A percentile compares a stretch with the other conserved stretches of the same genome.
Conservation (phyloP, 2,329 filamentous ascomycete species). For the Neodidymelliopsis sp. region DNA sequence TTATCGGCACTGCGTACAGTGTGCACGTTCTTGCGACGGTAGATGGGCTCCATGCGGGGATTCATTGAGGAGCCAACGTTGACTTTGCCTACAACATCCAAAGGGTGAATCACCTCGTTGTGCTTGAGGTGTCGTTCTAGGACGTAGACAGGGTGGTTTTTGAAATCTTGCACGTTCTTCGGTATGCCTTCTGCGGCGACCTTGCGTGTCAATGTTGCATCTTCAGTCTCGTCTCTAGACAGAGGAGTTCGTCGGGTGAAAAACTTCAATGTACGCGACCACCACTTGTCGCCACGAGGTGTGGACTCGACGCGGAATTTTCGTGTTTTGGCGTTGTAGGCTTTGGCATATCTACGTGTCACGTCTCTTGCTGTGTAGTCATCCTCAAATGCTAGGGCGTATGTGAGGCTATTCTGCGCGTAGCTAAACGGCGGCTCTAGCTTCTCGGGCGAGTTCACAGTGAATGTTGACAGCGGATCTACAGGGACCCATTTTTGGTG, state of each 20-base stretch:
- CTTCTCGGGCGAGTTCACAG: conserved; percentile 75
- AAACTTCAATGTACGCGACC: conserved; percentile 57
- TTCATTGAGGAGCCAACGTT: conserved; percentile 67
- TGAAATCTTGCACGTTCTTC: conserved; percentile 84
- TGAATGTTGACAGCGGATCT: conserved; percentile 82
- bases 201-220: conserved; percentile 74
- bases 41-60: conserved; percentile 76
- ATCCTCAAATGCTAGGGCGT: conserved; percentile 84
- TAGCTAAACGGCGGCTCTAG: conserved; percentile 87
- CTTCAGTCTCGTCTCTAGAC: conserved; percentile 84
- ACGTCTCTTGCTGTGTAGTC: conserved; percentile 83
- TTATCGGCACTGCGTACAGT: conserved; percentile 79
- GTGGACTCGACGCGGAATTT: conserved; percentile 78
- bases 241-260: conserved; percentile 45
- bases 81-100: conserved; percentile 78
- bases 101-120: conserved; percentile 82
- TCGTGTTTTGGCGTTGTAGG: conserved; percentile 88
- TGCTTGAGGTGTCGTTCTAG: conserved; percentile 83
- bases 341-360: conserved; percentile 85
- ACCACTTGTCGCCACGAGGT: conserved; percentile 64
- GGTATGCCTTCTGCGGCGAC: conserved; percentile 82
- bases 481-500: conserved; percentile 92
- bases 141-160: conserved; percentile 77
- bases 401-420: conserved; percentile 76
- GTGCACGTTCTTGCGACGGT: conserved; percentile 81